Evolutionary conservation across 1,284 basidiomycete species (phyloP).

Genomic region (Ceratobasidium theobromae): DNA sequence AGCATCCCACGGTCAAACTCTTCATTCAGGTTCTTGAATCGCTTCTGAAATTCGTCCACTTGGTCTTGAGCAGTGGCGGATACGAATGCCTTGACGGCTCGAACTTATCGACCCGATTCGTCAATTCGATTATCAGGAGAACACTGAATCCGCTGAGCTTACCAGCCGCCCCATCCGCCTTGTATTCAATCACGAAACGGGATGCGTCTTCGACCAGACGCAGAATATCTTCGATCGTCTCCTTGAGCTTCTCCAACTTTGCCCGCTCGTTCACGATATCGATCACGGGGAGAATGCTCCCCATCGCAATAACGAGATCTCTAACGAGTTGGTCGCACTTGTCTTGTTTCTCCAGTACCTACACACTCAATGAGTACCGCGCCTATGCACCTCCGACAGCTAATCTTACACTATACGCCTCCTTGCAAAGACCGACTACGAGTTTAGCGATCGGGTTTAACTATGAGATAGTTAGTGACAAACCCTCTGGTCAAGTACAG

Average conservation of each 20-base stretch:
- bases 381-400: neutral
- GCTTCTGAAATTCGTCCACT: no score
- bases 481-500: neutral
- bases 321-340: neutral
- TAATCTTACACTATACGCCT: neutral
- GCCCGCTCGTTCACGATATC: neutral
- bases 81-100: no score
- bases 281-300: neutral
- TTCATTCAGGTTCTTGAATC: no score
- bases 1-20: no score
- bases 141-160: no score
- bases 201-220: constrained; percentile 8
- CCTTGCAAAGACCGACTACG: neutral
- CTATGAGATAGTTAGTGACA: neutral
- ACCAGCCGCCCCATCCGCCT: no score
- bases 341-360: neutral
- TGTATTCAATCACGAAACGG: neutral
- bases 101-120: no score
- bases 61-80: no score
- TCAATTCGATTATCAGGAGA: no score
- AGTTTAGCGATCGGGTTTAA: neutral
- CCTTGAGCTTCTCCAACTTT: neutral
- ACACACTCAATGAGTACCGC: neutral
- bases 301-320: neutral
- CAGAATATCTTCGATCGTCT: neutral